A percentile compares a stretch with the other conserved stretches of the same genome.
These are phyloP conservation scores for Exophiala aquamarina DNA, from an alignment of 2,329 filamentous ascomycete species.

Conservation along the genomic window DNA sequence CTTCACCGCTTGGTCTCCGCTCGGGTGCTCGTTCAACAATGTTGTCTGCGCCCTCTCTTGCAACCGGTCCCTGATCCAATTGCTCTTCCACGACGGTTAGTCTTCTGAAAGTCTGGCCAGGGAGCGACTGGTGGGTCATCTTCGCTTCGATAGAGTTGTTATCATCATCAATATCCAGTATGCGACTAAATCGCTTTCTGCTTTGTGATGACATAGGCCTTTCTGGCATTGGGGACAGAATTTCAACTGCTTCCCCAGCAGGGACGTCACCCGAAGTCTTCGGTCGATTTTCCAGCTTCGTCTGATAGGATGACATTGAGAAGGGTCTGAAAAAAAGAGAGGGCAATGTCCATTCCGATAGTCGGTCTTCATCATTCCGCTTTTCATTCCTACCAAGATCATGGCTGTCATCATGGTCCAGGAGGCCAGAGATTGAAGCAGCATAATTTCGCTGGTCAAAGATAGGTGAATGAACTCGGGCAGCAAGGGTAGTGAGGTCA, in stretches of 20 bases:
- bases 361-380: not conserved
- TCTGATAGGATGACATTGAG: slow-evolving; percentile 13
- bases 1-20: too few species aligned
- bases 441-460: slow-evolving; percentile 12
- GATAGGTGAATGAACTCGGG: slow-evolving; percentile 26
- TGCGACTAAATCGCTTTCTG: slow-evolving; percentile 32
- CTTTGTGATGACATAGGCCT: slow-evolving; percentile 32
- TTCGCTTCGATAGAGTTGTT: slow-evolving; percentile 10
- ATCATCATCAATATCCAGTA: slow-evolving; percentile 29
- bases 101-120: slow-evolving; percentile 13
- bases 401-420: slow-evolving; percentile 10
- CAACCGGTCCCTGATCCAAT: slow-evolving; percentile 6
- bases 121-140: slow-evolving; percentile 1
- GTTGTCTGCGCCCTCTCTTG: too few species aligned
- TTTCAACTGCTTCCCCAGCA: slow-evolving; percentile 19
- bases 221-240: slow-evolving; percentile 33
- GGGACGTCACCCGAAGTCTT: slow-evolving; percentile 25
- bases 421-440: slow-evolving; percentile 10
- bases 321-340: slow-evolving; percentile 24
- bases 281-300: slow-evolving; percentile 13
- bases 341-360: slow-evolving; percentile 20
- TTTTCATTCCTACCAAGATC: not conserved
- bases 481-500: slow-evolving; percentile 27
- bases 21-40: too few species aligned
- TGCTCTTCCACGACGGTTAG: slow-evolving; percentile 20